Percentiles rank a stretch among this genome's conserved stretches.
Conservation (phyloP, 1,139 yeast species). For the Pichia inconspicua region DNA sequence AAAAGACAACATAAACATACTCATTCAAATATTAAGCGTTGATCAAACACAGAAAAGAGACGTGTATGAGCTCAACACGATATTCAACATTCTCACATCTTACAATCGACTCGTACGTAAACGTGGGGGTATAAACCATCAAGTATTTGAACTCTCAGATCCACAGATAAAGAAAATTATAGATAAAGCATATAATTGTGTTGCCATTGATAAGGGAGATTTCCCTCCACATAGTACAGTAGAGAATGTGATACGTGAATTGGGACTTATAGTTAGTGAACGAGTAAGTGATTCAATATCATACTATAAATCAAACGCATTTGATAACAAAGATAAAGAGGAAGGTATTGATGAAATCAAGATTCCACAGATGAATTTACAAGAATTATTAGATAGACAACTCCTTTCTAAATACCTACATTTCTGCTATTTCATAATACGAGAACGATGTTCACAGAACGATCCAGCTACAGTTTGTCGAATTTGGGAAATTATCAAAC, state of each 20-base stretch:
- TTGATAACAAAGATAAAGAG: background rate
- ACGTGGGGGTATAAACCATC: slow-evolving; percentile 2
- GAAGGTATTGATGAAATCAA: background rate
- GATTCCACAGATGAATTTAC: background rate
- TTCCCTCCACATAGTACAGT: slow-evolving; percentile 3
- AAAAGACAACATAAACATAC: background rate
- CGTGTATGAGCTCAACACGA: slow-evolving; percentile 5
- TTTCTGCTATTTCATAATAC: slow-evolving; percentile 23
- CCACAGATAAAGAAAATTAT: slow-evolving; percentile 15
- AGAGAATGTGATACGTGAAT: slow-evolving; percentile 14
- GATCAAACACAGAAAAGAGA: slow-evolving; percentile 6
- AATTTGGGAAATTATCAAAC: slow-evolving; percentile 24
- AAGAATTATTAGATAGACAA: slow-evolving; percentile 11
- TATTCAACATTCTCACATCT: slow-evolving; percentile 9
- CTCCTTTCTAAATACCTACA: slow-evolving; percentile 20
- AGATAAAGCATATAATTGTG: slow-evolving; percentile 13
- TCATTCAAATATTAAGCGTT: slow-evolving; percentile 3
- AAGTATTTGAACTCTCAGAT: slow-evolving; percentile 6
- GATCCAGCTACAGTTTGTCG: slow-evolving; percentile 23
- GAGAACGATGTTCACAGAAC: slow-evolving; percentile 17
- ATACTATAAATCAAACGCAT: slow-evolving; percentile 6
- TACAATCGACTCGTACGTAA: slow-evolving; percentile 13
- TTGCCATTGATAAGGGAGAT: background rate
- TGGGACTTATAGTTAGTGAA: slow-evolving; percentile 16
- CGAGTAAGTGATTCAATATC: slow-evolving; percentile 14